A percentile compares a stretch with the other conserved stretches of the same genome.
phyloP scores from a whole-genome alignment of 1,284 basidiomycete genomes.

The Microbotryomycetes sp. region DNA sequence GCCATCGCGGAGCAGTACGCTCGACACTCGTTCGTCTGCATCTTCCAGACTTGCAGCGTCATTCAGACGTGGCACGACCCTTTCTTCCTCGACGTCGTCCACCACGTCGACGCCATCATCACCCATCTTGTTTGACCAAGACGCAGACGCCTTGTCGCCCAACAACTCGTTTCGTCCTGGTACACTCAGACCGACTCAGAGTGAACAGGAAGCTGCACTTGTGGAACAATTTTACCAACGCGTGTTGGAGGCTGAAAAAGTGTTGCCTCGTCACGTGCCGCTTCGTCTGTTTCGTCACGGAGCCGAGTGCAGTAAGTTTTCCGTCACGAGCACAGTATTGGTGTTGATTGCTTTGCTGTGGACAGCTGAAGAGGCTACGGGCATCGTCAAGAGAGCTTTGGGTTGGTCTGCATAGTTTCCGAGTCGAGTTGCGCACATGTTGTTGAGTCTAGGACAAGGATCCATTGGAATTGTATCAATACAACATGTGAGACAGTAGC shows the following conservation, averaged over 20 bases:
- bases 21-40: not conserved
- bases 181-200: not conserved
- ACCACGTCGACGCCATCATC: not conserved
- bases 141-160: conserved; percentile 31
- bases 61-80: not conserved
- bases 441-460: too few relatives aligned
- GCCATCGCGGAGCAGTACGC: not conserved
- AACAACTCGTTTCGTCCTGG: conserved; percentile 34
- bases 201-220: conserved; percentile 3
- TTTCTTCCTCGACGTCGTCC: not conserved
- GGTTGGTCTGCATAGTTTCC: not conserved
- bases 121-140: conserved; percentile 4
- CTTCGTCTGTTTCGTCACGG: conserved; percentile 32
- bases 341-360: not conserved
- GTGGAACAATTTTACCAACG: conserved; percentile 27
- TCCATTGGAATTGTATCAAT: too few relatives aligned
- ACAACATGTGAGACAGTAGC: too few relatives aligned
- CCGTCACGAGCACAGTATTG: not conserved
- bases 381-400: not conserved
- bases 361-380: not conserved
- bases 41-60: not conserved
- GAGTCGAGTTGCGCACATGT: not conserved
- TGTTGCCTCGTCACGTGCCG: conserved; percentile 19
- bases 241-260: conserved; percentile 18
- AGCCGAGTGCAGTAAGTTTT: conserved; percentile 12